These are phyloP conservation scores for Solanum paucissectum DNA, from an alignment of 257 asterid species.

Conservation along the genomic window DNA sequence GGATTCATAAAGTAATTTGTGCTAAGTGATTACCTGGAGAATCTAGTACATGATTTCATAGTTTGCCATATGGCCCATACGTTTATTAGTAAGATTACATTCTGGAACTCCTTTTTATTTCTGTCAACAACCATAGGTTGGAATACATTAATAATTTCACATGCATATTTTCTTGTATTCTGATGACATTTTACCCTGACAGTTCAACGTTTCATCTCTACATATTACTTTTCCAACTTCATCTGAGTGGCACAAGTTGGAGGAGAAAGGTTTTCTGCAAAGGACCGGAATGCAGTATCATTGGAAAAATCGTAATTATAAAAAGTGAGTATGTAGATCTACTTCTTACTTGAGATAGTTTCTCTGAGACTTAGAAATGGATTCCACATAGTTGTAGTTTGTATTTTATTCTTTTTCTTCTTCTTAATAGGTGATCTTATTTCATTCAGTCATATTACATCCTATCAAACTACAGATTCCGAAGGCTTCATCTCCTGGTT, in stretches of 20 bases:
- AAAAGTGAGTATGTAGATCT: slow-evolving; percentile 34
- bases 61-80: background rate
- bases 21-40: background rate
- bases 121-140: background rate
- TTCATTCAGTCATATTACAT: background rate
- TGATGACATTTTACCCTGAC: slow-evolving; percentile 12
- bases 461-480: background rate
- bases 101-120: background rate
- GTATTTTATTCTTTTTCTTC: background rate
- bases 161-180: background rate
- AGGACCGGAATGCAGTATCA: slow-evolving; percentile 94
- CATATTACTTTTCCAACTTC: slow-evolving; percentile 81
- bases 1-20: background rate
- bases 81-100: background rate
- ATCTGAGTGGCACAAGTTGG: slow-evolving; percentile 56
- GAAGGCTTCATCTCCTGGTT: background rate
- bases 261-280: slow-evolving; percentile 82
- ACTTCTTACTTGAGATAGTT: slow-evolving; percentile 2
- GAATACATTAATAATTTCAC: background rate
- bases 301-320: slow-evolving; percentile 82
- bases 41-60: background rate
- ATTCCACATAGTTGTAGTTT: background rate
- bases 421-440: background rate
- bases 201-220: slow-evolving; percentile 85
- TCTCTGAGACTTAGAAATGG: background rate